Evolutionary conservation across 202 grass and related monocot species (phyloP).

Genomic region (Musa balbisiana): DNA sequence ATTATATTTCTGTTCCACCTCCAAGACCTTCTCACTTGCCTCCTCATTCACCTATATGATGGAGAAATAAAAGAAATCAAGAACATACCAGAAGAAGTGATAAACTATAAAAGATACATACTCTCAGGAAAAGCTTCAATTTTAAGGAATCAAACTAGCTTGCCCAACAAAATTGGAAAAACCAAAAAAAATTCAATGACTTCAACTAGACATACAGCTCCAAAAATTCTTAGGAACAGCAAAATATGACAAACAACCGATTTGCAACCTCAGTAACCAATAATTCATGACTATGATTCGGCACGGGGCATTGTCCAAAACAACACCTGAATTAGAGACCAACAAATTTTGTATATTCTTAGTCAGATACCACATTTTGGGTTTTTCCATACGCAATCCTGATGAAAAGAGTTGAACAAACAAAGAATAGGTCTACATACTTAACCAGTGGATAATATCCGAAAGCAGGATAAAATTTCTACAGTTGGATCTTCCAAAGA

Average conservation of each 20-base stretch:
- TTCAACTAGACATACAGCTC: neutral
- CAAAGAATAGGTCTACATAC: no score
- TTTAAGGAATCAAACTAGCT: neutral
- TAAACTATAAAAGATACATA: neutral
- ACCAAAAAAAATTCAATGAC: neutral
- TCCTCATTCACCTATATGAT: constrained; percentile 66
- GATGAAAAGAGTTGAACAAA: no score
- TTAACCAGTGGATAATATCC: neutral
- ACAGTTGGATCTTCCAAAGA: neutral
- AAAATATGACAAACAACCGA: neutral
- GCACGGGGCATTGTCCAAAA: neutral
- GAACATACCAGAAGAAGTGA: no score
- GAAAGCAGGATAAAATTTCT: neutral
- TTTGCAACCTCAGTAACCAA: neutral
- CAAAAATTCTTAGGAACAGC: neutral
- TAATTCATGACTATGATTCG: neutral
- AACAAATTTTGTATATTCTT: neutral
- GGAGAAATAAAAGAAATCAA: neutral
- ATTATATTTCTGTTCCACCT: constrained; percentile 95
- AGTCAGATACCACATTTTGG: neutral
- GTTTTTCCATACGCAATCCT: no score
- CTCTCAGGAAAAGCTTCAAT: neutral
- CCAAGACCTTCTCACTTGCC: constrained; percentile 73
- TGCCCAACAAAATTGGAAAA: neutral
- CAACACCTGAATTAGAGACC: neutral